These are phyloP conservation scores for Kwoniella bestiolae DNA, from an alignment of 768 basidiomycete species.

Conservation along the genomic window DNA sequence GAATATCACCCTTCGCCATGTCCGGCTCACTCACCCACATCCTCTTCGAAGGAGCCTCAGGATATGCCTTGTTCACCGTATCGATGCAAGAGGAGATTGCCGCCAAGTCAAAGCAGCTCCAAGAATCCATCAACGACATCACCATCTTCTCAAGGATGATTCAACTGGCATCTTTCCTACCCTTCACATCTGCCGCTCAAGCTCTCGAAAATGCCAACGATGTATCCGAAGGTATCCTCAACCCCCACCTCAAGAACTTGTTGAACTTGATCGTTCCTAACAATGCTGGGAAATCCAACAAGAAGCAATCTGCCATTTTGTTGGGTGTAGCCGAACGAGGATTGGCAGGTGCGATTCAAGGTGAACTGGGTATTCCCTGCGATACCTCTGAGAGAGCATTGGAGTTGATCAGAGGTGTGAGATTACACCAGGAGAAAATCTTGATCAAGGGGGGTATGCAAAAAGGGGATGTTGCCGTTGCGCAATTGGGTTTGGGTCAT, in stretches of 20 bases:
- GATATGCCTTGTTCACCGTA: constrained; percentile 89
- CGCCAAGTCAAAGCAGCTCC: constrained; percentile 73
- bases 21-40: constrained; percentile 70
- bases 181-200: constrained; percentile 90
- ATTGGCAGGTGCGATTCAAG: constrained; percentile 77
- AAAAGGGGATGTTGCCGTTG: constrained; percentile 82
- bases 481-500: constrained; percentile 95
- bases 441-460: constrained; percentile 68
- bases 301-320: constrained; percentile 60
- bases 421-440: constrained; percentile 85
- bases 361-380: constrained; percentile 72
- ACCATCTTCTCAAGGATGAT: constrained; percentile 92
- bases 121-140: constrained; percentile 83
- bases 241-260: constrained; percentile 40
- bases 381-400: constrained; percentile 78
- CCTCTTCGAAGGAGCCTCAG: constrained; percentile 90
- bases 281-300: constrained; percentile 43
- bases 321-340: constrained; percentile 78
- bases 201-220: constrained; percentile 96
- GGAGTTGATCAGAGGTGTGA: constrained; percentile 89
- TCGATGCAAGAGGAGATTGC: constrained; percentile 87
- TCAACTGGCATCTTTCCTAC: constrained; percentile 82
- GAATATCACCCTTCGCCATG: constrained; percentile 35
- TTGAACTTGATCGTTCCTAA: constrained; percentile 46
- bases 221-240: constrained; percentile 79